These are phyloP conservation scores for Agarophyton chilense DNA, from an alignment of 23 red algal species.

Conservation along the genomic window DNA sequence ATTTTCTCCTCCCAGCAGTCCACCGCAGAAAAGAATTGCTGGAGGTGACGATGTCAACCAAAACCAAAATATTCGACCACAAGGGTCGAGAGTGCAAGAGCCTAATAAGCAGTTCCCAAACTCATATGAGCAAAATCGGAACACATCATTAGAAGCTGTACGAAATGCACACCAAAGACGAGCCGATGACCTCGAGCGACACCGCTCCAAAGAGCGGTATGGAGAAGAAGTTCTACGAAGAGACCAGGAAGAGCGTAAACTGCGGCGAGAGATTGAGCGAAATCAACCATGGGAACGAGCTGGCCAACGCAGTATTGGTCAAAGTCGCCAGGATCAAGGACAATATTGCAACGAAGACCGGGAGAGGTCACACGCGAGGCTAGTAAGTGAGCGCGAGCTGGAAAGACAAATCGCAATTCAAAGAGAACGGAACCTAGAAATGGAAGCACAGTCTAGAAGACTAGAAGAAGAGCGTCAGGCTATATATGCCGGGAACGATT, in stretches of 20 bases:
- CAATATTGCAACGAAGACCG: neutral
- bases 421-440: neutral
- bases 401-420: conserved; percentile 13
- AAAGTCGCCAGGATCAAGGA: neutral
- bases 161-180: neutral
- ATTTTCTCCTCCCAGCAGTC: conserved; percentile 10
- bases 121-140: neutral
- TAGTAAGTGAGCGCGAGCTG: neutral
- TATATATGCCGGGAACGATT: conserved; percentile 5
- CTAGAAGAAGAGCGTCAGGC: neutral
- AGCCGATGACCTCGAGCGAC: neutral
- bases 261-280: neutral
- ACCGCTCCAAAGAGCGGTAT: neutral
- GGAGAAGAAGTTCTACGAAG: neutral
- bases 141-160: neutral
- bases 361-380: neutral
- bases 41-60: neutral
- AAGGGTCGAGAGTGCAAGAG: neutral
- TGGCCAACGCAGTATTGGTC: neutral
- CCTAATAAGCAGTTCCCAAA: neutral
- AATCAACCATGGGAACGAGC: neutral
- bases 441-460: conserved; percentile 20
- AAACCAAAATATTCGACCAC: neutral
- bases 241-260: neutral
- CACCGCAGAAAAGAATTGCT: conserved; percentile 7